These are phyloP conservation scores for Epithemia pelagica DNA, from an alignment of 108 stramenopile genomes.

Conservation along the genomic window DNA sequence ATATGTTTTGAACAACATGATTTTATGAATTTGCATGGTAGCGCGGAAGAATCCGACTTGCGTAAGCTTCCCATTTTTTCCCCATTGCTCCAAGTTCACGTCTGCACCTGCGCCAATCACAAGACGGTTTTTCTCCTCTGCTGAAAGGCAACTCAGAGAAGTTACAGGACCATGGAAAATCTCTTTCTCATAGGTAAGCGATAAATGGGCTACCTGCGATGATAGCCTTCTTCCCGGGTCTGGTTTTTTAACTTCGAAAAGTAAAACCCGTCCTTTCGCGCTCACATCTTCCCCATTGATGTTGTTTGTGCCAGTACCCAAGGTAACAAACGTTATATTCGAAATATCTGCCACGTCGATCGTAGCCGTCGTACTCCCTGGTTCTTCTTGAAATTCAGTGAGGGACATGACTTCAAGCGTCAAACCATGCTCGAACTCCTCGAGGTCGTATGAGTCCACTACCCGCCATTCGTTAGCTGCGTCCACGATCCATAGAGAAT, in stretches of 20 bases:
- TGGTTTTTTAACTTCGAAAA: slow-evolving; percentile 42
- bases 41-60: slow-evolving; percentile 89
- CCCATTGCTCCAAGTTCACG: slow-evolving; percentile 87
- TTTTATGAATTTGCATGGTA: slow-evolving; percentile 77
- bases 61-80: slow-evolving; percentile 60
- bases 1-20: slow-evolving; percentile 76
- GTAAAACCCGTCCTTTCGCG: slow-evolving; percentile 57
- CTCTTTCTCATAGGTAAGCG: slow-evolving; percentile 67
- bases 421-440: slow-evolving; percentile 69
- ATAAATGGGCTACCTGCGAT: slow-evolving; percentile 27
- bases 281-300: slow-evolving; percentile 80
- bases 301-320: slow-evolving; percentile 67
- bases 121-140: slow-evolving; percentile 60
- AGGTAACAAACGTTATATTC: slow-evolving; percentile 48
- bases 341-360: slow-evolving; percentile 32
- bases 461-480: slow-evolving; percentile 70
- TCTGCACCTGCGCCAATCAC: slow-evolving; percentile 82
- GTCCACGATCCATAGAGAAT: slow-evolving; percentile 83
- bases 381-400: slow-evolving; percentile 45
- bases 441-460: slow-evolving; percentile 66
- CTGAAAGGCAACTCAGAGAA: slow-evolving; percentile 58
- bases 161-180: slow-evolving; percentile 79
- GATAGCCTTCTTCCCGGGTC: neutral
- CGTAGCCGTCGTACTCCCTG: slow-evolving; percentile 17
- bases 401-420: slow-evolving; percentile 64